Conservation (phyloP, 2,329 filamentous ascomycete genomes). For the Colletotrichum lindemuthianum region DNA sequence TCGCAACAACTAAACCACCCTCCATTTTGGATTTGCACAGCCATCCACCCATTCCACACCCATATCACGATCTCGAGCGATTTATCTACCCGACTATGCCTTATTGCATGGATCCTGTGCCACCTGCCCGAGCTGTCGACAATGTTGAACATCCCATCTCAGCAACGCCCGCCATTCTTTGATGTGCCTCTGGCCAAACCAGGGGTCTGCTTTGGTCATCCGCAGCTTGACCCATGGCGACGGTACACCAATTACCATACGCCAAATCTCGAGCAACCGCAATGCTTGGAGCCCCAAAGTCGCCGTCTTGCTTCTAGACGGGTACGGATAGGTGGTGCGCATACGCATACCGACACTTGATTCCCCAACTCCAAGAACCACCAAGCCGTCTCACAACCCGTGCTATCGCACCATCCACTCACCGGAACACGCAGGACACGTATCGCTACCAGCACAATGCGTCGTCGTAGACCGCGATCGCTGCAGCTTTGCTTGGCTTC, state of each 20-base stretch:
- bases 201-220: slow-evolving; percentile 3
- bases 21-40: slow-evolving; percentile 2
- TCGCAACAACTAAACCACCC: slow-evolving; percentile 1
- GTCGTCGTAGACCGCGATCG: slow-evolving; percentile 6
- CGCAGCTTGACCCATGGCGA: slow-evolving; percentile 31
- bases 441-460: slow-evolving; percentile 11
- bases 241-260: slow-evolving; percentile 11
- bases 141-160: background rate
- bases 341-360: too few species aligned
- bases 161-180: slow-evolving; percentile 16
- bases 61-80: slow-evolving; percentile 6
- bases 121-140: slow-evolving; percentile 5
- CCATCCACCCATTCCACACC: slow-evolving; percentile 2
- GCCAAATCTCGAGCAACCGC: too few species aligned
- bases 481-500: slow-evolving; percentile 18
- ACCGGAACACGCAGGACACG: slow-evolving; percentile 4
- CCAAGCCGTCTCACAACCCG: slow-evolving; percentile 30
- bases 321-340: too few species aligned
- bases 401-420: slow-evolving; percentile 23
- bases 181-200: slow-evolving; percentile 7
- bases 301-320: background rate
- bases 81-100: slow-evolving; percentile 11
- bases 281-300: background rate
- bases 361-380: background rate
- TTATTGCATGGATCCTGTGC: slow-evolving; percentile 29